These are phyloP conservation scores for Tetradesmus lagerheimii DNA, from an alignment of 139 green algal genomes.

Conservation along the genomic window DNA sequence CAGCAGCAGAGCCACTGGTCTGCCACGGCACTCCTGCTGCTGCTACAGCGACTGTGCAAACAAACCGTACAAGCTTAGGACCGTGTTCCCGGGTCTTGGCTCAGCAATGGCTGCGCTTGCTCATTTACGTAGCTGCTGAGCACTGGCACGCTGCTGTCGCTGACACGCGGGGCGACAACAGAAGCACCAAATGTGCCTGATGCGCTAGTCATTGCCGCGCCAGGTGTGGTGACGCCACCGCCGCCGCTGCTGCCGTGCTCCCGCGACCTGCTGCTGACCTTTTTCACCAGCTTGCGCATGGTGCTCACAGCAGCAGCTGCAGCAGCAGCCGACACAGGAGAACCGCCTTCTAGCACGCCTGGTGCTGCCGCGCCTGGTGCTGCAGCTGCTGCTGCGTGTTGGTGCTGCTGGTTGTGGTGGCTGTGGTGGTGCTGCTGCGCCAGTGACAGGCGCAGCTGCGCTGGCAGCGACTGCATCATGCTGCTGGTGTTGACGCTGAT, in stretches of 20 bases:
- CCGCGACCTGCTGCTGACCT: background rate
- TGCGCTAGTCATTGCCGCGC: background rate
- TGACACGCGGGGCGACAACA: background rate
- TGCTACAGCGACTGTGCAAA: no score
- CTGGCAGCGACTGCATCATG: constrained; percentile 59
- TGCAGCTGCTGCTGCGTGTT: background rate
- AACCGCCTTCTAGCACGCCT: background rate
- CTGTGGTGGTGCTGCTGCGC: background rate
- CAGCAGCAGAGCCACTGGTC: no score
- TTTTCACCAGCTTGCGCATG: background rate
- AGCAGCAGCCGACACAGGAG: background rate
- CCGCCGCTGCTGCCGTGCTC: background rate
- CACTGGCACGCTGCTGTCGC: background rate
- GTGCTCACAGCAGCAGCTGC: background rate
- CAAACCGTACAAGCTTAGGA: background rate
- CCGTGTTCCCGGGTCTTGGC: background rate
- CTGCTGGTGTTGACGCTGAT: constrained; percentile 57
- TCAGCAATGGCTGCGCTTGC: background rate
- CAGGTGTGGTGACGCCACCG: background rate
- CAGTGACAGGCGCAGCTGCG: constrained; percentile 53
- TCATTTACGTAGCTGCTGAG: background rate
- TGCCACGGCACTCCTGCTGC: no score
- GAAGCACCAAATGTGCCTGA: background rate
- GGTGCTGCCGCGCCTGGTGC: background rate
- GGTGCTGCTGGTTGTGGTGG: background rate